Evolutionary conservation across 164 flowering plant species (phyloP).

Genomic region (Berberis thunbergii): DNA sequence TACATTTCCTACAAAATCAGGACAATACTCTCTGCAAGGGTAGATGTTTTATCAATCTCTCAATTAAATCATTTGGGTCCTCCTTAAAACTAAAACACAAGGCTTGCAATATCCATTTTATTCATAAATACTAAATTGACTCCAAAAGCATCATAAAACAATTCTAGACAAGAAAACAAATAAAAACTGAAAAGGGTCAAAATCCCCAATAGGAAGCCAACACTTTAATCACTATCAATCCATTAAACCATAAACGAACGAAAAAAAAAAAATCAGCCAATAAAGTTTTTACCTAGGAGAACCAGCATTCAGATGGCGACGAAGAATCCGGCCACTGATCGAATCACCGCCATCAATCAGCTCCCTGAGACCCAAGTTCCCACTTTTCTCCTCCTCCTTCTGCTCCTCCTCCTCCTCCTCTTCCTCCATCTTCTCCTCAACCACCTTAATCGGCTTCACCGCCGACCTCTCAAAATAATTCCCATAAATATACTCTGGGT

Average conservation of each 20-base stretch:
- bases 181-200: too few relatives aligned
- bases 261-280: background rate
- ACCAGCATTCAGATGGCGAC: conserved; percentile 45
- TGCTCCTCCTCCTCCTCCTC: conserved; percentile 1
- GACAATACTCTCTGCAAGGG: too few relatives aligned
- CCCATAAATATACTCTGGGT: conserved; percentile 88
- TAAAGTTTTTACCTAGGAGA: conserved; percentile 30
- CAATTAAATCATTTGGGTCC: too few relatives aligned
- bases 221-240: background rate
- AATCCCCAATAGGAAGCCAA: too few relatives aligned
- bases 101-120: too few relatives aligned
- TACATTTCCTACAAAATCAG: too few relatives aligned
- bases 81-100: too few relatives aligned
- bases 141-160: too few relatives aligned
- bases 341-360: conserved; percentile 46
- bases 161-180: too few relatives aligned
- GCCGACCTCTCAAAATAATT: conserved; percentile 75
- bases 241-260: background rate
- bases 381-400: conserved; percentile 24
- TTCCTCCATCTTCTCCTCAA: conserved; percentile 10
- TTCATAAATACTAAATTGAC: too few relatives aligned
- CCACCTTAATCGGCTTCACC: conserved; percentile 8
- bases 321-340: conserved; percentile 48
- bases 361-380: conserved; percentile 60
- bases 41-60: too few relatives aligned